A percentile compares a stretch with the other conserved stretches of the same genome.
phyloP scores from a whole-genome alignment of 768 basidiomycete genomes.

The Mycena polygramma region DNA sequence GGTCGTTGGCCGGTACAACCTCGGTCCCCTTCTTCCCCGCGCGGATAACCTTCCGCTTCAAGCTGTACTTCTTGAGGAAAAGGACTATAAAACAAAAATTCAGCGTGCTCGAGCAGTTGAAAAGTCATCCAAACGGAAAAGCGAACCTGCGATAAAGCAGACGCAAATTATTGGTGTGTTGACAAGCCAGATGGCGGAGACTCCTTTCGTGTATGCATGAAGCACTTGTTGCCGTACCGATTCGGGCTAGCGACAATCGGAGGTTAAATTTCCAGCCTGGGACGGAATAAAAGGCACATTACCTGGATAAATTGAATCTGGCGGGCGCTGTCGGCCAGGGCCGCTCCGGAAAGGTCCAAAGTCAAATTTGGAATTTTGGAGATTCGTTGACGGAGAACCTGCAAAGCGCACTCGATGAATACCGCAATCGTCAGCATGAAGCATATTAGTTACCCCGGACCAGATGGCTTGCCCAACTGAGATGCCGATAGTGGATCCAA shows the following conservation, averaged over 20 bases:
- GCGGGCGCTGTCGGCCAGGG: constrained; percentile 28
- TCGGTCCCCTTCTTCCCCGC: constrained; percentile 18
- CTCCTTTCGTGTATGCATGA: constrained; percentile 33
- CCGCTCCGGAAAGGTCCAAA: constrained; percentile 27
- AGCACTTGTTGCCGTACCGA: constrained; percentile 27
- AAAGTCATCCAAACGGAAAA: not conserved
- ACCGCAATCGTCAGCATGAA: too few relatives aligned
- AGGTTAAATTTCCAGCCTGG: not conserved
- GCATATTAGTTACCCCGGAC: constrained; percentile 56
- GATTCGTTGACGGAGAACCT: constrained; percentile 25
- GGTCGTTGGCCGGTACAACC: constrained; percentile 10
- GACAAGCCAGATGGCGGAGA: constrained; percentile 34
- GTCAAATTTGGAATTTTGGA: constrained; percentile 25
- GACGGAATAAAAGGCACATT: not conserved
- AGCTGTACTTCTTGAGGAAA: constrained; percentile 35
- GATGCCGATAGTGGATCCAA: constrained; percentile 85
- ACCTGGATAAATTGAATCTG: constrained; percentile 28
- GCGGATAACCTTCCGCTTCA: constrained; percentile 35
- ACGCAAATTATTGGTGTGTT: constrained; percentile 31
- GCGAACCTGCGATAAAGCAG: constrained; percentile 30
- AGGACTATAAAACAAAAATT: constrained; percentile 17
- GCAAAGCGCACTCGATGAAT: not conserved
- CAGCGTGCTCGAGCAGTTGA: not conserved
- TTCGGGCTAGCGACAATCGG: constrained; percentile 20
- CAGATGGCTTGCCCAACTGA: constrained; percentile 81